phyloP scores from a whole-genome alignment of 768 basidiomycete species.

The Hygrocybe punicea region DNA sequence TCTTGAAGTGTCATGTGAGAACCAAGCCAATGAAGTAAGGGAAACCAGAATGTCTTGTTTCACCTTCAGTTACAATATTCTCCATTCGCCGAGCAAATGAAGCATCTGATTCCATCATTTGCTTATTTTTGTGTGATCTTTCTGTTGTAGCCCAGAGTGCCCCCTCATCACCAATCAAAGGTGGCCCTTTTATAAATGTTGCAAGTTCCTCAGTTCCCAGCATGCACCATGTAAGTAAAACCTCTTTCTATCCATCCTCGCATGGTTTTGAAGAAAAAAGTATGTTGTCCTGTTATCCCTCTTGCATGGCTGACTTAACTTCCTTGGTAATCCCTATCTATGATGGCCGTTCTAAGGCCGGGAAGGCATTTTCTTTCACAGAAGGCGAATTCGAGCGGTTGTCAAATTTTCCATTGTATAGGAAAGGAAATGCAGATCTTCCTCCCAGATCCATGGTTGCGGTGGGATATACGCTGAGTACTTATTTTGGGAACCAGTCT shows the following conservation, averaged over 20 bases:
- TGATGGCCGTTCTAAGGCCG: conserved; percentile 1
- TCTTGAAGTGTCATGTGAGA: not conserved
- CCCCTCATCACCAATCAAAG: not conserved
- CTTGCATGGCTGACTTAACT: not conserved
- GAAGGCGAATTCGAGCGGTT: not conserved
- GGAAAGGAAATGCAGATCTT: not conserved
- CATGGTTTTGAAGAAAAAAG: not conserved
- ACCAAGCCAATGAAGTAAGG: not conserved
- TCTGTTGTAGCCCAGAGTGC: not conserved
- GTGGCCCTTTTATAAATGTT: not conserved
- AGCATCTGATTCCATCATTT: not conserved
- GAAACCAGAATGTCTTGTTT: not conserved
- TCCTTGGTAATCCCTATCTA: conserved; percentile 5
- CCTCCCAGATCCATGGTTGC: not conserved
- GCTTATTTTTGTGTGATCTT: not conserved
- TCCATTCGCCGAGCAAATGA: not conserved
- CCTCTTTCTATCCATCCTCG: not conserved
- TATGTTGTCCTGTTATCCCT: not conserved
- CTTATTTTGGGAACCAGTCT: not conserved
- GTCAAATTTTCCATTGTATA: not conserved
- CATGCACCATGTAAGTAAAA: not conserved
- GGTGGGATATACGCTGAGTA: not conserved
- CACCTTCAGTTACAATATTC: not conserved
- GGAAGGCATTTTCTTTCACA: not conserved
- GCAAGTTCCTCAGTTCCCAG: not conserved